Evolutionary conservation across 306 rosid species (phyloP).

Genomic region (Inga laurina): DNA sequence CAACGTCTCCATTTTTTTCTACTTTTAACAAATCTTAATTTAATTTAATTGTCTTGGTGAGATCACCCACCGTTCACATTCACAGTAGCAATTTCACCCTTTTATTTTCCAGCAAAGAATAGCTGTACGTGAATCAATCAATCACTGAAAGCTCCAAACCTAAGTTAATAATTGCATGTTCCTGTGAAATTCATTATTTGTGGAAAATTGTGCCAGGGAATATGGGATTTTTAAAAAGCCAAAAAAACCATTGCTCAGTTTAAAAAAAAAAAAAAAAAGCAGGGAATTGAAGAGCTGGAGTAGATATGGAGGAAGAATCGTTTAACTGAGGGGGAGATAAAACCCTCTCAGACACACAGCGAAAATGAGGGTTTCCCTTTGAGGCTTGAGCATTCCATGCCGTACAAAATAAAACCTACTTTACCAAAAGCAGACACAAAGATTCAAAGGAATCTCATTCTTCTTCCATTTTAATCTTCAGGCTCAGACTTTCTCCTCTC

Average conservation of each 20-base stretch:
- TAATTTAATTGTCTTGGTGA: conserved; percentile 1
- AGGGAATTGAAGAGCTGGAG: neutral
- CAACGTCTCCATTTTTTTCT: conserved; percentile 7
- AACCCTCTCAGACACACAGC: neutral
- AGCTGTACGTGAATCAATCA: neutral
- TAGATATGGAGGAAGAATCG: neutral
- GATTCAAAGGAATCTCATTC: conserved; percentile 42
- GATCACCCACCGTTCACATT: neutral
- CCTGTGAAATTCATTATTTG: neutral
- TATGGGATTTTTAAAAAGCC: neutral
- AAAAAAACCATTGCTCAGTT: neutral
- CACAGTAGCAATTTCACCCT: neutral
- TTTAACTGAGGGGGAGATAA: neutral
- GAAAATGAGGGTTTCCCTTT: conserved; percentile 32
- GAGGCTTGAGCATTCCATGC: neutral
- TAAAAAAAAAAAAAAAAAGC: neutral
- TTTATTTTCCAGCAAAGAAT: neutral
- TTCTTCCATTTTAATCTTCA: conserved; percentile 27
- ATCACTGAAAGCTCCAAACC: neutral
- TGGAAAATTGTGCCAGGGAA: neutral
- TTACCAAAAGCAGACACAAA: conserved; percentile 54
- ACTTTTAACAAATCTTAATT: neutral
- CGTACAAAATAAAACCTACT: conserved; percentile 63
- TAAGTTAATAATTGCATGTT: neutral
- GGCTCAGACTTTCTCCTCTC: neutral